Base-by-base conservation (phyloP, 1,139 yeast genomes). In the Geotrichum carabidarum region DNA sequence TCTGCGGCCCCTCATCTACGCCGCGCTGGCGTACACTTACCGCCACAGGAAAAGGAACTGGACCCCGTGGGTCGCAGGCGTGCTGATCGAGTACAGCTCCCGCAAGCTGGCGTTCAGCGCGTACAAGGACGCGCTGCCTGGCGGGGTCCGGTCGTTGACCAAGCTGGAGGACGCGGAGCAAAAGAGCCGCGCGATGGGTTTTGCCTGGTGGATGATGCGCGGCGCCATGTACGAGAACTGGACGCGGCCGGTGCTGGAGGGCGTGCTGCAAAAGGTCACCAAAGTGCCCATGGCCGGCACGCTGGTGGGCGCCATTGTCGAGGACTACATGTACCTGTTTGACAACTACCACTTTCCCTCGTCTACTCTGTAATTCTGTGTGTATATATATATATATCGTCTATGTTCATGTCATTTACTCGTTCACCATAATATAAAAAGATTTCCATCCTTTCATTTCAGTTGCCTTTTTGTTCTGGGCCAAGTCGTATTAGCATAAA, bases 21-120 rank as follows among this genome's bases (percentile, higher is more conserved):
- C 75, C 4, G 30, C 58, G 34, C 58, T 72, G 49, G 65, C 69
- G 9, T 67, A 62, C 57, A 55, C 53, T 44, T 64, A 53, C 58
- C 63, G 70, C 59, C 36, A 35, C 18, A 31, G 41, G 15, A 37
- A 42, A 27, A 44, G 47, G 17, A 46, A 49, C 27, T 74, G 77
- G 77, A 64, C 70, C 11, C 77, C 77, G 4, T 74, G 77, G 77
- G 47, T 71, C 6, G 61, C 65, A 2, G 77, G 77, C 4, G 44
- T 71, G n/a, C 62, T 62, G 2, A 50, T 72, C 6, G 77, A 74
- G 55, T 63, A 65, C 43, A 44, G 64, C 22, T 65, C 74, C 1
- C 65, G 72, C 11, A 60, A 63, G 45, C 57, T 70, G 53, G 50
- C 55, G 45, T 32, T 60, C 54, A 54, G 53, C 50, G 50, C 58